Evolutionary conservation across 495 filamentous ascomycete genomes (phyloP).

Genomic region (Neurospora sp.): DNA sequence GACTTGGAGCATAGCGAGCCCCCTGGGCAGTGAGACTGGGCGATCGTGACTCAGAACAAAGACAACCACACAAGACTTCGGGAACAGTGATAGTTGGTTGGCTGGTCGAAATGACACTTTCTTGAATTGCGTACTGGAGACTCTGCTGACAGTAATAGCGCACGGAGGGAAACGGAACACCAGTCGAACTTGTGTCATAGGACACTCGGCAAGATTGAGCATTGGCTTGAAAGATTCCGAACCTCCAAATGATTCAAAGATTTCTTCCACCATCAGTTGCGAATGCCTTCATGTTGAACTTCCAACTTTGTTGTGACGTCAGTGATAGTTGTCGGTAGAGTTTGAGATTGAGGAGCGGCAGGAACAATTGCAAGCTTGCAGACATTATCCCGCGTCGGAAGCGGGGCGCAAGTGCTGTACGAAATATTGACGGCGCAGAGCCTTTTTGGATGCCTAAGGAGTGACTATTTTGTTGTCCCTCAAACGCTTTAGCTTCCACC

Average conservation of each 20-base stretch:
- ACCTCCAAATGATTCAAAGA: background rate
- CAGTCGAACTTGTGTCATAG: background rate
- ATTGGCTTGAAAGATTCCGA: background rate
- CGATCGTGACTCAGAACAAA: background rate
- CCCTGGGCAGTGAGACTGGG: background rate
- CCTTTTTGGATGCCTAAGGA: background rate
- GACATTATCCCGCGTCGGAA: background rate
- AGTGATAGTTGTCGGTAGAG: background rate
- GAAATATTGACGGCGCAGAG: background rate
- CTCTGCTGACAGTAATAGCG: background rate
- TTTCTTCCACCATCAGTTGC: background rate
- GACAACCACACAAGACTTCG: background rate
- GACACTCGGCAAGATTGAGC: background rate
- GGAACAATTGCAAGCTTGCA: background rate
- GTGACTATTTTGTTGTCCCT: background rate
- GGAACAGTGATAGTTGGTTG: background rate
- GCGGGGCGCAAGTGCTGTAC: background rate
- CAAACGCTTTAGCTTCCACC: accelerated
- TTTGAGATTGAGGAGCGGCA: background rate
- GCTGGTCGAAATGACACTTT: background rate
- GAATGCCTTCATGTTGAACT: background rate
- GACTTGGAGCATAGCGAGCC: background rate
- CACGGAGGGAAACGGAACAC: background rate
- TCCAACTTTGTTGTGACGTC: background rate
- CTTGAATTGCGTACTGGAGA: background rate